These are phyloP conservation scores for Phaeotremella skinneri DNA, from an alignment of 768 basidiomycete genomes.

Conservation along the genomic window DNA sequence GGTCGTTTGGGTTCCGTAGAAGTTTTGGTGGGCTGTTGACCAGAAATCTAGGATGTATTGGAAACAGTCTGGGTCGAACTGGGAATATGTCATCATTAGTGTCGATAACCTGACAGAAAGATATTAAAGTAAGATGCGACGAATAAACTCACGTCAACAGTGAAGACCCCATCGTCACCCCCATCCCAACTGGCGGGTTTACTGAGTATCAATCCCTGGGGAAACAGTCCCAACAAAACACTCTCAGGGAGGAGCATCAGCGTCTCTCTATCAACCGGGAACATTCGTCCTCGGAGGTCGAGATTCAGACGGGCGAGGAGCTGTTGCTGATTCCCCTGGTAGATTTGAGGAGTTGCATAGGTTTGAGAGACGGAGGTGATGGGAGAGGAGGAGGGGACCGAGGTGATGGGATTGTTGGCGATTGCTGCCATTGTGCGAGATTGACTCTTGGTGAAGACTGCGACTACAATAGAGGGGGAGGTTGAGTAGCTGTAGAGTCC, in stretches of 20 bases:
- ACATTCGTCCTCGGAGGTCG: conserved; percentile 84
- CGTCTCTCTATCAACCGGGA: conserved; percentile 93
- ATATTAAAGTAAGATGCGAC: no score
- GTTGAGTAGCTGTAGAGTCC: background rate
- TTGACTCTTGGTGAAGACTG: background rate
- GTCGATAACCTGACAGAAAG: background rate
- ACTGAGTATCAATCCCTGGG: conserved; percentile 91
- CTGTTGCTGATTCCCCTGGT: conserved; percentile 63
- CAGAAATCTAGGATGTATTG: conserved; percentile 91
- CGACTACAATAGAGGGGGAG: background rate
- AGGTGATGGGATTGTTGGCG: conserved; percentile 53
- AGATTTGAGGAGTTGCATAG: conserved; percentile 31
- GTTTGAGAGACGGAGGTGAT: conserved; percentile 50
- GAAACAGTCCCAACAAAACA: conserved; percentile 91
- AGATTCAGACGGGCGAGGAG: conserved; percentile 82
- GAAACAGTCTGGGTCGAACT: conserved; percentile 99
- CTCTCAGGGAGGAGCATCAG: conserved; percentile 99
- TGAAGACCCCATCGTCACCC: conserved; percentile 88
- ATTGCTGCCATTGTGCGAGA: conserved; percentile 34
- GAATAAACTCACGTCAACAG: conserved; percentile 93
- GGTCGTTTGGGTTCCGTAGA: conserved; percentile 74
- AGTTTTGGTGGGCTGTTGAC: conserved; percentile 76
- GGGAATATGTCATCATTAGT: conserved; percentile 20
- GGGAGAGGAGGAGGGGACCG: conserved; percentile 48
- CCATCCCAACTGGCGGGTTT: conserved; percentile 65